Conservation (phyloP, 495 filamentous ascomycete genomes). For the Aspergillus cristatus region DNA sequence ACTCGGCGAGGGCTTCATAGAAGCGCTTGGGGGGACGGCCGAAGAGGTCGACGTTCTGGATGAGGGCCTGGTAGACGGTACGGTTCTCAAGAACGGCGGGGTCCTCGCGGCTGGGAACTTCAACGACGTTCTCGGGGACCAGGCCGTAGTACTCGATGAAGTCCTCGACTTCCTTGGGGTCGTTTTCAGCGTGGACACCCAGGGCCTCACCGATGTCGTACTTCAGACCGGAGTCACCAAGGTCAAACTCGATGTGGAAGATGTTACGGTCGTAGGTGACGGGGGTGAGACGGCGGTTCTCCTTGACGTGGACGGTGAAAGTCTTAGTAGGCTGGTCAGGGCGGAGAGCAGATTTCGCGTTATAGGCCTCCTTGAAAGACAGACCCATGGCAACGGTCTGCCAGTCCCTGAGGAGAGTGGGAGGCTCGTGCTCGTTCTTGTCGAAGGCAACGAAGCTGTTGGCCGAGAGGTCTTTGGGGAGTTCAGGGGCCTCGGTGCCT, state of each 20-base stretch:
- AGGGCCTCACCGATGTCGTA: slow-evolving; percentile 99
- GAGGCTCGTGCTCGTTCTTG: slow-evolving; percentile 62
- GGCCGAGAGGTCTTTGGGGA: slow-evolving; percentile 52
- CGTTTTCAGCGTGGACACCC: slow-evolving; percentile 91
- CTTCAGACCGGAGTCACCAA: slow-evolving; percentile 77
- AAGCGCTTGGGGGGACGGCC: slow-evolving; percentile 94
- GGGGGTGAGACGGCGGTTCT: slow-evolving; percentile 88
- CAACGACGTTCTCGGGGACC: slow-evolving; percentile 71
- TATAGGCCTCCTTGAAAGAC: slow-evolving; percentile 90
- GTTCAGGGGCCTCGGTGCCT: slow-evolving; percentile 39
- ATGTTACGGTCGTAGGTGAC: slow-evolving; percentile 91
- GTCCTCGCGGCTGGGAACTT: slow-evolving; percentile 84
- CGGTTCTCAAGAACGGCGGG: slow-evolving; percentile 68
- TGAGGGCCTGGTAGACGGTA: slow-evolving; percentile 84
- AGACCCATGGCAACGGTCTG: slow-evolving; percentile 76
- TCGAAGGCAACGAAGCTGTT: slow-evolving; percentile 81
- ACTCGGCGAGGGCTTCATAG: slow-evolving; percentile 86
- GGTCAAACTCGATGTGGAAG: slow-evolving; percentile 99
- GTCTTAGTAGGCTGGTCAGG: slow-evolving; percentile 84
- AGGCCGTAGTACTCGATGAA: slow-evolving; percentile 89
- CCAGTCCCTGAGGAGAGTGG: slow-evolving; percentile 62
- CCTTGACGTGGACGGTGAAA: slow-evolving; percentile 79
- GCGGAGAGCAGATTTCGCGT: slow-evolving; percentile 60
- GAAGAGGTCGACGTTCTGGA: slow-evolving; percentile 95
- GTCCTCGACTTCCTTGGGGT: slow-evolving; percentile 62